Evolutionary conservation across 805 yeast species (phyloP), one percentile per base, ranked within the genome.

Genomic region (Peterozyma toletana): DNA sequence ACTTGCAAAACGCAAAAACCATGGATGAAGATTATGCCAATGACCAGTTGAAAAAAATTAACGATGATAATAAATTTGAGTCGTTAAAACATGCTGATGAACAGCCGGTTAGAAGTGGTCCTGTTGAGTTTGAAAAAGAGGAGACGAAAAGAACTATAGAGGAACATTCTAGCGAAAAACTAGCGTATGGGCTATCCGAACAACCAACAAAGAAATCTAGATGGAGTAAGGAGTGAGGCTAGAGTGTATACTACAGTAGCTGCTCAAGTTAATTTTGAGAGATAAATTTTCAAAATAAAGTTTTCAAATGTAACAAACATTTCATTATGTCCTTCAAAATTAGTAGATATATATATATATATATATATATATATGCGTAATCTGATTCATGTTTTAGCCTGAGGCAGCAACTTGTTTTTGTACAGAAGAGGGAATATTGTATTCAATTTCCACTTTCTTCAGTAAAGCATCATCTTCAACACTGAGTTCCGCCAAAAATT

Each of bases 91-190:
- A 11, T 4, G 48, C 51, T 3, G 53, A 42, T 2, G 42, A 42
- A 17, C 47, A 33, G 2, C 51, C 44, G 14, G 40, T 45, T 5
- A 38, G 59, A n/a, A 56, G 51, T 10, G 67, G 75, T 0, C 79
- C 79, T 1, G 70, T 75, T 7, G 68, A 70, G 46, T 76, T 75
- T 48, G 73, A 73, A 15, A 61, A 60, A 39, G 68, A 66, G 15
- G 56, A 47, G 9, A 29, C 4, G 11, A 43, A 15, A 9, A 41
- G 40, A 43, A 39, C 35, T 30, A 42, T 36, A 16, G 37, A 27
- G 35, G 11, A 21, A 10, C 36, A 37, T 40, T 17, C 13, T 21
- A 13, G 38, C 11, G 45, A 42, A 21, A 11, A 42, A 5, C 40
- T 47, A 14, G 42, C 38, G 27, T 21, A 21, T 21, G 27, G 27